Conservation (phyloP, 148 eudicot species). For the Linanthus parryae region DNA sequence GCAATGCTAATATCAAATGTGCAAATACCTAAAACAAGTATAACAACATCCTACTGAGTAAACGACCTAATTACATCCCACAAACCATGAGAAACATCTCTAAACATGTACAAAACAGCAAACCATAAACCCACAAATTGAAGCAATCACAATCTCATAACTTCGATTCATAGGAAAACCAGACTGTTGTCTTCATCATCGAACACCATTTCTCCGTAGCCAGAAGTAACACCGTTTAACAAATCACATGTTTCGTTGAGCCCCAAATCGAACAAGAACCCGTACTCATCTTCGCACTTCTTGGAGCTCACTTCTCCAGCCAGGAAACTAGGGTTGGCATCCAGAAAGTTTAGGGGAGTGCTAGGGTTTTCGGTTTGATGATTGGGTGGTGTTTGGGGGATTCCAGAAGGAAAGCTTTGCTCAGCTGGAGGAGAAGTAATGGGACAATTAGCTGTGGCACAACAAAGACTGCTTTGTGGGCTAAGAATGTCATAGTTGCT, state of each 20-base stretch:
- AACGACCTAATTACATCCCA: too few relatives aligned
- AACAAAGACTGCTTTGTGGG: conserved; percentile 10
- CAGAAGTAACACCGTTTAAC: conserved; percentile 15
- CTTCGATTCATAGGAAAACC: conserved; percentile 5
- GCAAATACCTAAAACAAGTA: too few relatives aligned
- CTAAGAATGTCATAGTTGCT: conserved; percentile 6
- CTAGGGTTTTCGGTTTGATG: conserved; percentile 23
- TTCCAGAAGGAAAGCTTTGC: background rate
- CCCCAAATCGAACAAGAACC: conserved; percentile 40
- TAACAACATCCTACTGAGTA: too few relatives aligned
- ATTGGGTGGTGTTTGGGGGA: conserved; percentile 17
- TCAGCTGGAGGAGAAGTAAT: conserved; percentile 24
- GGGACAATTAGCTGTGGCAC: conserved; percentile 11
- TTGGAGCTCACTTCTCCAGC: conserved; percentile 5
- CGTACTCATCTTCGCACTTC: conserved; percentile 29
- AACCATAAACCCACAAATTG: background rate
- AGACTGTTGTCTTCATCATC: conserved; percentile 23
- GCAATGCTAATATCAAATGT: too few relatives aligned
- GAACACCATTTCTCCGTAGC: conserved; percentile 41
- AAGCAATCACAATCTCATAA: too few relatives aligned
- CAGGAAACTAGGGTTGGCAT: conserved; percentile 24
- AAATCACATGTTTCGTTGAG: conserved; percentile 26
- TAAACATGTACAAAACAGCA: too few relatives aligned
- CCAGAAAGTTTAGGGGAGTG: background rate
- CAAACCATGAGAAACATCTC: too few relatives aligned